Evolutionary conservation across 148 eudicot genomes (phyloP).

Genomic region (Bassia scoparia): DNA sequence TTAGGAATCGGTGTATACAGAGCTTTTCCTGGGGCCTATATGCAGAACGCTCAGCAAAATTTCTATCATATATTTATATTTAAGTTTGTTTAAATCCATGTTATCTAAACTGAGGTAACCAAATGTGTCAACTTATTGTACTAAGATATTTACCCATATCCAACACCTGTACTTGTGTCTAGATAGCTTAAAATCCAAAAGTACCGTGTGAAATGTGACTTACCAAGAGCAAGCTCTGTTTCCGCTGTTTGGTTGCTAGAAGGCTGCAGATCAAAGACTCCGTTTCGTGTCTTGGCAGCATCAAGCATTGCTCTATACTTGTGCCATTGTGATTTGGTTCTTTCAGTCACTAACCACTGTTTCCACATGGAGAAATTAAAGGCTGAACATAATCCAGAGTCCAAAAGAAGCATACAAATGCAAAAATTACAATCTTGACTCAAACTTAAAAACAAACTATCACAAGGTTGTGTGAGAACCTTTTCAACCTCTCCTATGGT

Average conservation of each 20-base stretch:
- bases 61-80: no score
- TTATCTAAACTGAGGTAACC: no score
- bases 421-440: neutral
- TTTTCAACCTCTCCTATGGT: conserved; percentile 51
- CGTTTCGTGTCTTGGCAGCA: conserved; percentile 40
- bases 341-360: conserved; percentile 87
- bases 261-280: conserved; percentile 21
- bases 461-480: conserved; percentile 32
- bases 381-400: conserved; percentile 2
- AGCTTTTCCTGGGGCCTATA: neutral
- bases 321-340: conserved; percentile 67
- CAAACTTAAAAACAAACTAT: neutral
- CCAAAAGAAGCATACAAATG: neutral
- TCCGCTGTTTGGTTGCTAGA: conserved; percentile 24
- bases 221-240: conserved; percentile 36
- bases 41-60: no score
- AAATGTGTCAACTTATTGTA: no score
- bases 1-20: neutral
- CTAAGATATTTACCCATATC: neutral
- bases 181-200: neutral
- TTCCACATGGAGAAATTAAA: conserved; percentile 14
- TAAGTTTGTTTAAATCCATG: no score
- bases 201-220: neutral
- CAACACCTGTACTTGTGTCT: neutral
- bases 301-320: conserved; percentile 79